Base-by-base conservation (phyloP, 2,329 filamentous ascomycete genomes). In the Fusarium stilboides region DNA sequence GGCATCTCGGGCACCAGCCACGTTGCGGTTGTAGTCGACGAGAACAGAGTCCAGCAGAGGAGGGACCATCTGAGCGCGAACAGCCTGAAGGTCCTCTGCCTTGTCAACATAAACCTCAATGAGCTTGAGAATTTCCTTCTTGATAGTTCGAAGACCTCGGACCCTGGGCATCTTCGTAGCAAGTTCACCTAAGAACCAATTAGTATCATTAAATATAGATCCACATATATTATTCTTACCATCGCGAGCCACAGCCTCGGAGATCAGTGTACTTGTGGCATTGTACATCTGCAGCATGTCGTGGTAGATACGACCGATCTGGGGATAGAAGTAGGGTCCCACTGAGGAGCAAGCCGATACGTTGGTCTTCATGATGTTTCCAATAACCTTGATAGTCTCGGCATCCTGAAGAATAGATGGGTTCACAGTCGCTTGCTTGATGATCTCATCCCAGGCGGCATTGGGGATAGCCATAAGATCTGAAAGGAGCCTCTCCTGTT, bases 351-450 rank as follows among this genome's bases (percentile, higher is more conserved):
- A 99, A 36, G 96, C 96, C n/a, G 97, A 95, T 6, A 99, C 96
- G 75, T 99, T 99, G 1, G 96, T 99, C 88, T 99, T 99, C 96
- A 99, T 99, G 78, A 99, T 98, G 82, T 99, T 99, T 71, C 96
- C 96, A 68, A 99, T 94, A 72, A 99, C 91, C 85, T 99, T 99
- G 84, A 99, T 98, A 1, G 94, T 97, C 73, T 99, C 94, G 13
- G 91, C 86, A 76, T 98, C 94, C 79, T 98, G 94, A 14, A 99
- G 86, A 71, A 96, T 94, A 22, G 90, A 87, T 0, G 96, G 94
- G 77, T 98, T 91, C 65, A 91, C 87, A 56, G 93, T 96, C 24
- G 96, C 96, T 77, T 92, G 89, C 73, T 89, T 89, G 77, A 99
- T 99, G 75, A 99, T 98, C 75, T 91, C 89, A 77, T 98, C 94